Evolutionary conservation across 163 green algal genomes (phyloP).

Genomic region (Scenedesmus sp.): DNA sequence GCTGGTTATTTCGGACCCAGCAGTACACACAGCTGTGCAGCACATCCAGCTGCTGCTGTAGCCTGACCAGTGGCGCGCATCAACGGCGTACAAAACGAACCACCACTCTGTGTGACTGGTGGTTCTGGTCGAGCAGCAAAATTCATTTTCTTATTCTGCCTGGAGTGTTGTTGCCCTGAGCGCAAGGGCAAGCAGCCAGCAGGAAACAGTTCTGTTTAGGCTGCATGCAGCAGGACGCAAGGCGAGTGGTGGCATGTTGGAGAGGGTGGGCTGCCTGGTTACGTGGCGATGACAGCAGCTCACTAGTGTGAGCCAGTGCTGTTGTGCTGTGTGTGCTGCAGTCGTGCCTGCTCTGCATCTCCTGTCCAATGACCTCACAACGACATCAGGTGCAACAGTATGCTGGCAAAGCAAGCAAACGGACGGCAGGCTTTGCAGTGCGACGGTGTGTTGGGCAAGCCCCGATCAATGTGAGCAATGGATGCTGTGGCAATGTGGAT

Average conservation of each 20-base stretch:
- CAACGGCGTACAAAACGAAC: no score
- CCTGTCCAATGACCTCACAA: neutral
- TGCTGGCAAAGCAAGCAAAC: neutral
- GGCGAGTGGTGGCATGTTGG: no score
- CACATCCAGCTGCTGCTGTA: neutral
- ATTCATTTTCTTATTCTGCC: no score
- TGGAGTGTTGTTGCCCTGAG: no score
- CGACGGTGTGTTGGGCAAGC: neutral
- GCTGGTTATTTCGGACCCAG: constrained; percentile 11
- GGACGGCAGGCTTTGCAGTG: neutral
- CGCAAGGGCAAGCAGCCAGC: no score
- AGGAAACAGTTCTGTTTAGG: no score
- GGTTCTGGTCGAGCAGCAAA: no score
- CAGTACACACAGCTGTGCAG: neutral
- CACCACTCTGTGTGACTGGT: no score
- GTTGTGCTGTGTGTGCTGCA: neutral
- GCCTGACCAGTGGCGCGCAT: neutral
- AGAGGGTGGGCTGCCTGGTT: no score
- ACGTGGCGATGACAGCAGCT: neutral
- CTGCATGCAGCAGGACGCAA: no score
- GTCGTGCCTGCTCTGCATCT: neutral
- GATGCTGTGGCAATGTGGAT: neutral
- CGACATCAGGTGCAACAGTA: neutral
- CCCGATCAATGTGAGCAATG: neutral
- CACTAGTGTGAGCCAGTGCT: neutral